phyloP scores from a whole-genome alignment of 352 stramenopile species.

The Pythium phragmiticola region DNA sequence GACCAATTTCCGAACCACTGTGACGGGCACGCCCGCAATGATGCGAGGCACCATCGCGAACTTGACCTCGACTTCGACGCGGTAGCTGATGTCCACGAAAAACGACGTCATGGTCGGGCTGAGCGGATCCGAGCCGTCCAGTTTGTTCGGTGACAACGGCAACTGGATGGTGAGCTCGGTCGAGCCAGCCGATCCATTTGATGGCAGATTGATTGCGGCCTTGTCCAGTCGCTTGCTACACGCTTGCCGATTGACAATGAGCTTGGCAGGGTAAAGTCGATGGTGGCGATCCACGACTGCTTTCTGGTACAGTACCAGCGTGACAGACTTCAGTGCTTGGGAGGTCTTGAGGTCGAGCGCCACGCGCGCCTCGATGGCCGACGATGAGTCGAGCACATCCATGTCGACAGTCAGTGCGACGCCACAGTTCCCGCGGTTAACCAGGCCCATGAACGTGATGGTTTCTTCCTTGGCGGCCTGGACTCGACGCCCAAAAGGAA shows the following conservation, averaged over 20 bases:
- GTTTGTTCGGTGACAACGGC: neutral
- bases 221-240: neutral
- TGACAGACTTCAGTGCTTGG: neutral
- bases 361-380: constrained; percentile 3
- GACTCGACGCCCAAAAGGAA: too few species aligned
- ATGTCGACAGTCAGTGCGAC: neutral
- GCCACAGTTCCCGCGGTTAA: too few species aligned
- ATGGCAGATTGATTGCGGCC: too few species aligned
- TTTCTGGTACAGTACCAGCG: constrained; percentile 7
- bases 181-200: too few species aligned
- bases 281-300: neutral
- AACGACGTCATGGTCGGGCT: constrained; percentile 8
- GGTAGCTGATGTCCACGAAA: constrained; percentile 10
- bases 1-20: neutral
- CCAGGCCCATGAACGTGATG: too few species aligned
- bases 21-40: neutral
- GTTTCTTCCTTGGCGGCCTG: too few species aligned
- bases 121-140: too few species aligned
- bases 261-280: too few species aligned
- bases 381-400: neutral
- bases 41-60: neutral
- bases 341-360: neutral
- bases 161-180: neutral
- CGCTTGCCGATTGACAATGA: neutral
- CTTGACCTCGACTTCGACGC: constrained; percentile 1